These are phyloP conservation scores for Vaccinium darrowii DNA, from an alignment of 148 eudicot genomes.

Conservation along the genomic window DNA sequence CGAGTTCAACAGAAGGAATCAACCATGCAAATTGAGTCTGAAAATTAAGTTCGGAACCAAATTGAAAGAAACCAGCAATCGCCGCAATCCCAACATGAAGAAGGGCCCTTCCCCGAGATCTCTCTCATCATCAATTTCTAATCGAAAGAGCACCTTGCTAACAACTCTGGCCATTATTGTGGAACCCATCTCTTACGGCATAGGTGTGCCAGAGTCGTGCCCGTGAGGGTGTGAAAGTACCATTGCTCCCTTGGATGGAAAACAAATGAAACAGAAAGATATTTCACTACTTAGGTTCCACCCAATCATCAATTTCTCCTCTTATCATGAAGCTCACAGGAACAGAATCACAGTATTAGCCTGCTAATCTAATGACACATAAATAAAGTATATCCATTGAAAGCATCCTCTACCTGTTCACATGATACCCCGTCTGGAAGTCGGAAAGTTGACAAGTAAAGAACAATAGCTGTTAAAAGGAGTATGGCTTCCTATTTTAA, in stretches of 20 bases:
- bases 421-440: neutral
- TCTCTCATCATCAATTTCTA: neutral
- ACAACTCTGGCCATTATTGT: neutral
- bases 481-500: neutral
- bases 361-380: neutral
- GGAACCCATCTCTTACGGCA: neutral
- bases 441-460: neutral
- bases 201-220: neutral
- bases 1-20: too few species aligned
- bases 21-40: neutral
- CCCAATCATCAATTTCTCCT: neutral
- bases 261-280: neutral
- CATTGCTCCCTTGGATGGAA: neutral
- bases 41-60: neutral
- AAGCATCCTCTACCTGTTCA: constrained; percentile 4
- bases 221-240: neutral
- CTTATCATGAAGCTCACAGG: neutral
- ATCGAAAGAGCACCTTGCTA: neutral
- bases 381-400: neutral
- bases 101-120: neutral
- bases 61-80: neutral
- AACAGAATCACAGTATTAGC: neutral
- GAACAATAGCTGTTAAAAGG: neutral
- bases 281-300: neutral
- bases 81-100: neutral